A percentile compares a stretch with the other conserved stretches of the same genome.
Conservation (phyloP, 495 filamentous ascomycete genomes). For the Pseudomonodictys pantanalensis region DNA sequence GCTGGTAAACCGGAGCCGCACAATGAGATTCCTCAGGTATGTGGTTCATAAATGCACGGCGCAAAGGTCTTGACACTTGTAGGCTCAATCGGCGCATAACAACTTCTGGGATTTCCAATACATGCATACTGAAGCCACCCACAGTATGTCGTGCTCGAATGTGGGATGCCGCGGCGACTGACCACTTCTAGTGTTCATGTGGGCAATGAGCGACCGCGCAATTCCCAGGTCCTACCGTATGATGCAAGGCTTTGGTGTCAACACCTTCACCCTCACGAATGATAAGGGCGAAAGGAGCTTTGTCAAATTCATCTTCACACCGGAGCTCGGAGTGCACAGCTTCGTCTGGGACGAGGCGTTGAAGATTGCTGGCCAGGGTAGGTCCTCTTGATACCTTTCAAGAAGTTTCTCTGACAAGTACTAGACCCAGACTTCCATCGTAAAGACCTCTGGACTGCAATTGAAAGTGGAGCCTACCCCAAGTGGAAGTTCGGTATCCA, state of each 20-base stretch:
- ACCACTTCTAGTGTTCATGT: no score
- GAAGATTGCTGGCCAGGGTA: conserved; percentile 67
- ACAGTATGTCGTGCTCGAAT: no score
- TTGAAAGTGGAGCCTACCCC: conserved; percentile 67
- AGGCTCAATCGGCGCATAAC: conserved; percentile 61
- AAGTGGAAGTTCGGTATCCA: conserved; percentile 87
- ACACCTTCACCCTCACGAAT: conserved; percentile 75
- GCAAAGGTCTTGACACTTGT: conserved; percentile 42
- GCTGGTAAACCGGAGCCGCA: conserved; percentile 79
- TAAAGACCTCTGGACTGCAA: conserved; percentile 79
- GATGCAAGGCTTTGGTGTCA: conserved; percentile 92
- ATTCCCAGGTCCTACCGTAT: conserved; percentile 80
- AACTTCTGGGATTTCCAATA: conserved; percentile 59
- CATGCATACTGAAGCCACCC: conserved; percentile 70
- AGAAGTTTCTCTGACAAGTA: neutral
- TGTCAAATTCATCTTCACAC: conserved; percentile 80
- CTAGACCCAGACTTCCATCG: conserved; percentile 83
- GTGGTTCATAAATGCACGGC: neutral
- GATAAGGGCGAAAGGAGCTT: conserved; percentile 67
- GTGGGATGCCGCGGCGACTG: no score
- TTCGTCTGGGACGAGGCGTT: conserved; percentile 86
- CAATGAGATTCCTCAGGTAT: conserved; percentile 59
- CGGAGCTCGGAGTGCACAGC: conserved; percentile 77
- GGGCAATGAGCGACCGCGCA: conserved; percentile 74
- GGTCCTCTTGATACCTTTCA: no score